Evolutionary conservation across 768 basidiomycete genomes (phyloP), one percentile per base, ranked within the genome.

Genomic region (Naganishia friedmannii): DNA sequence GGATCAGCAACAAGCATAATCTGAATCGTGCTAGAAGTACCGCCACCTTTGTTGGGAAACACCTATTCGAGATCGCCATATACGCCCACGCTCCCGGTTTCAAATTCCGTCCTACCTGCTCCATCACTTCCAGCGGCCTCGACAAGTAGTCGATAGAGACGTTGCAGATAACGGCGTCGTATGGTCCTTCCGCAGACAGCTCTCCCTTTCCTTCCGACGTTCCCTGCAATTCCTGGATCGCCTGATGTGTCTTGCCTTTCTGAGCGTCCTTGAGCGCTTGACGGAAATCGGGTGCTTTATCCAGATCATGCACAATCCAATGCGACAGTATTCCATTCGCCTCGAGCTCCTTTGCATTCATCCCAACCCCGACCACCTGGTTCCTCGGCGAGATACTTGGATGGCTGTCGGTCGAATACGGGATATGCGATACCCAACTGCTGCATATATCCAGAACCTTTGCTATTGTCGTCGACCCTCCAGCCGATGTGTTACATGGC

Each of bases 141-240:
- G 70, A 73, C 26, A 77, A 69, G 65, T 77, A 77, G 45, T 77
- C 76, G 54, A 77, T 77, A 23, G 76, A 77, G 1, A 77, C 76
- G 32, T 70, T 73, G 60, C 76, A 77, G 17, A 71, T 73, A 5
- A 69, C 70, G 0, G 70, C 71, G 66, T 75, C 73, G 66, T 66
- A 70, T 3, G 73, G 60, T 7, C 42, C 31, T 48, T 60, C 54
- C 26, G 46, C 15, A n/a, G 34, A 21, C 12, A 32, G 31, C 17
- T 34, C 54, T 19, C 32, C n/a, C 4, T 66, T 7, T 2, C 37
- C 54, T 17, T 17, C 42, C 0, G 29, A 23, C 23, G 63, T 39
- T 8, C 32, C 17, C 19, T 55, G 17, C 3, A 63, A 21, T 21
- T 63, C 46, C 60, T 63, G 39, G 13, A 63, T 45, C 7, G 54